These are phyloP conservation scores for Sarocladium kiliense DNA, from an alignment of 2,329 filamentous ascomycete genomes.

Conservation along the genomic window DNA sequence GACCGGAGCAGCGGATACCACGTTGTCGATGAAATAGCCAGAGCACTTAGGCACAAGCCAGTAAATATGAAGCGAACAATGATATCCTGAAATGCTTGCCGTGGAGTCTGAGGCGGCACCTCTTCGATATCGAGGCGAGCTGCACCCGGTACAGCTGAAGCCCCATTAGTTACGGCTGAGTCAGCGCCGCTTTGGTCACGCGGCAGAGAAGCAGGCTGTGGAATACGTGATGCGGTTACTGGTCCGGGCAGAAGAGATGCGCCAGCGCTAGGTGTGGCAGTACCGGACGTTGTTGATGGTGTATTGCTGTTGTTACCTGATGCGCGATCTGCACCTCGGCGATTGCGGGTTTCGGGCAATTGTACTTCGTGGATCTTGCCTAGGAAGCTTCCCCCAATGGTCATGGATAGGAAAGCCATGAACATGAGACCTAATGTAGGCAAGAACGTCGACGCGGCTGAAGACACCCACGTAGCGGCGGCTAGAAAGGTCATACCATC, in stretches of 20 bases:
- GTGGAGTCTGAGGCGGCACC: conserved; percentile 19
- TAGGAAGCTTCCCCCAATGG: conserved; percentile 52
- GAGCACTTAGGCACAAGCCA: conserved; percentile 50
- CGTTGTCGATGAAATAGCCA: conserved; percentile 54
- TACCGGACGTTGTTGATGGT: conserved; percentile 19
- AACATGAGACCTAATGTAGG: conserved; percentile 50
- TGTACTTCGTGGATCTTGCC: conserved; percentile 57
- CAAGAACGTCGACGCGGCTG: conserved; percentile 50
- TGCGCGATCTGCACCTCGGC: conserved; percentile 23
- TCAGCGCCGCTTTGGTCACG: conserved; percentile 61
- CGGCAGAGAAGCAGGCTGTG: conserved; percentile 51
- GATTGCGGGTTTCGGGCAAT: conserved; percentile 46
- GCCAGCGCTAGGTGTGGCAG: conserved; percentile 16
- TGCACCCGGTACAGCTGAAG: conserved; percentile 22
- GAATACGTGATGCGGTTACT: conserved; percentile 27
- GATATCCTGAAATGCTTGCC: conserved; percentile 47
- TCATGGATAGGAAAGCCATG: conserved; percentile 49
- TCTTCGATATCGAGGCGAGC: conserved; percentile 20
- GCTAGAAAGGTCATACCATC: conserved; percentile 55
- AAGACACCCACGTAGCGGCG: conserved; percentile 51
- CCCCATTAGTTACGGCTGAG: conserved; percentile 33
- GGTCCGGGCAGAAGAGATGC: conserved; percentile 32
- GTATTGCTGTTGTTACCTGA: conserved; percentile 17
- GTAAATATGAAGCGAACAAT: conserved; percentile 53
- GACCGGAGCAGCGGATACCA: conserved; percentile 54